These are phyloP conservation scores for Apiotrichum veenhuisii DNA, from an alignment of 1,284 basidiomycete genomes.

Conservation along the genomic window DNA sequence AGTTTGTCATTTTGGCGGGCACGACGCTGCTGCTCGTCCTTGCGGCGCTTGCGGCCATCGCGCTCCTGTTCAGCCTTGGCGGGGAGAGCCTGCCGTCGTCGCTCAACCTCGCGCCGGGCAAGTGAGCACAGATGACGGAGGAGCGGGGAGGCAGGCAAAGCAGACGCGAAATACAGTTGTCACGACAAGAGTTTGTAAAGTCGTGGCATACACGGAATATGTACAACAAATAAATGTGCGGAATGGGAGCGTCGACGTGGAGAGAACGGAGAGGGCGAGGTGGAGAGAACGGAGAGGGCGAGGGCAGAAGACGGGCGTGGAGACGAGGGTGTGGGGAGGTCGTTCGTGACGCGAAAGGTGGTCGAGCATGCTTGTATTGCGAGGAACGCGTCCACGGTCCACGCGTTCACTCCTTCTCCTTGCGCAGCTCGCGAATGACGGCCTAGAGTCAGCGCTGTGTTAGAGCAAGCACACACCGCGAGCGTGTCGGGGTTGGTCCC, in stretches of 20 bases:
- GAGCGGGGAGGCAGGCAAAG: too few relatives aligned
- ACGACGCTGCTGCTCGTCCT: conserved; percentile 35
- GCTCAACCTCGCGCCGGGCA: conserved; percentile 34
- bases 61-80: conserved; percentile 38
- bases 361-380: too few relatives aligned
- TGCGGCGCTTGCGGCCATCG: conserved; percentile 30
- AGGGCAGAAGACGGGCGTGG: too few relatives aligned
- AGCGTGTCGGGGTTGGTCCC: conserved; percentile 48
- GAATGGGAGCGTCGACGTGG: not conserved
- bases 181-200: not conserved
- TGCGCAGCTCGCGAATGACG: conserved; percentile 26
- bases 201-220: not conserved
- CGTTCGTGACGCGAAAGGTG: too few relatives aligned
- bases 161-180: too few relatives aligned
- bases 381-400: too few relatives aligned
- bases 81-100: conserved; percentile 47
- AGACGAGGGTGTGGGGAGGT: too few relatives aligned
- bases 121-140: too few relatives aligned
- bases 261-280: not conserved
- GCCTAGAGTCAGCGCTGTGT: conserved; percentile 15
- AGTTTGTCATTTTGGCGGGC: conserved; percentile 43
- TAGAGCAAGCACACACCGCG: conserved; percentile 28
- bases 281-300: too few relatives aligned
- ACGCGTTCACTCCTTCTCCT: conserved; percentile 16
- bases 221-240: conserved; percentile 2